Evolutionary conservation across 208 protist species (phyloP), one percentile per base, ranked within the genome.

Genomic region (Leishmania turanica): DNA sequence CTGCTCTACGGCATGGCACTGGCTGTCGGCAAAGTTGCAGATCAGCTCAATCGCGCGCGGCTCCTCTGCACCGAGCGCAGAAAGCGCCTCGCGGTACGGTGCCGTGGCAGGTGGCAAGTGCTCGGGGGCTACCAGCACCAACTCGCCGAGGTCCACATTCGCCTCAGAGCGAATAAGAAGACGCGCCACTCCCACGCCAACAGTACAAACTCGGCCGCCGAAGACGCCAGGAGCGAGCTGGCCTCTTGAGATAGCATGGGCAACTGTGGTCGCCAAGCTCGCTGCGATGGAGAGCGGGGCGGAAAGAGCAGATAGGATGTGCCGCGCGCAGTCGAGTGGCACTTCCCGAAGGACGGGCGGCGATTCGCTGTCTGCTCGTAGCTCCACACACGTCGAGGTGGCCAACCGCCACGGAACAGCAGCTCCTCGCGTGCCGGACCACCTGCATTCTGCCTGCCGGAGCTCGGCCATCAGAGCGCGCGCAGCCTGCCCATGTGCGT

Each of bases 71-170:
- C 77, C 77, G 5, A 86, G 78, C 0, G 78, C 78, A 27, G 65
- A 37, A 27, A 86, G 45, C 31, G 47, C 54, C 42, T 47, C 56
- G n/a, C 82, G 78, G 66, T 82, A 86, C 24, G 78, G 74, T n/a
- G 51, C 56, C 0, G 74, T 82, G 24, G 58, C 72, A n/a, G 64
- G 13, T 13, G 82, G 66, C 45, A 79, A 27, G 3, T 77, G 62
- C 64, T 86, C 82, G 8, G 82, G 78, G 6, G 82, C 82, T 8
- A 86, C 68, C 19, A 81, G 54, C n/a, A 86, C 82, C n/a, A 82
- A 37, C 58, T 86, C 82, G 0, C 78, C 82, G 13, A 81, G 27
- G 47, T 86, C 82, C 34, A 69, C 68, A 42, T 77, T 69, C 37
- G 40, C n/a, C 17, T n/a, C 62, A 34, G 64, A 79, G 53, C 82